Evolutionary conservation across 148 eudicot species (phyloP).

Genomic region (Arbutus unedo): DNA sequence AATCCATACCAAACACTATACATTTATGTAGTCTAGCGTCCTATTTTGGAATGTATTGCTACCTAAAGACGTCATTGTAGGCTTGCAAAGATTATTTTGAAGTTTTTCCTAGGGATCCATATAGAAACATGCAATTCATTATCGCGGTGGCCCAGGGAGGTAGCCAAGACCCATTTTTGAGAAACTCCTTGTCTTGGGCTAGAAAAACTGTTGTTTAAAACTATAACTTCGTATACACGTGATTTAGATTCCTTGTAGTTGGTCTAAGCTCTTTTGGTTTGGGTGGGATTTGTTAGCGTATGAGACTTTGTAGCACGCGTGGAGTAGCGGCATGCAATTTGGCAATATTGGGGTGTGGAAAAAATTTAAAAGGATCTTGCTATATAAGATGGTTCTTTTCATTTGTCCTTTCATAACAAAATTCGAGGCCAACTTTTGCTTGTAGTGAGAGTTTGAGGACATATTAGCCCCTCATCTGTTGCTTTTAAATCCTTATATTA

Average conservation of each 20-base stretch:
- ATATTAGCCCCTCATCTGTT: not conserved
- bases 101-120: too few species aligned
- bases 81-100: not conserved
- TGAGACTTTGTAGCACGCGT: not conserved
- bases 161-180: not conserved
- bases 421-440: not conserved
- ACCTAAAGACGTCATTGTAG: not conserved
- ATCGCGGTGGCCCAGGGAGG: conserved; percentile 1
- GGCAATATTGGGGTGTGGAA: not conserved
- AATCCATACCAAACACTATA: not conserved
- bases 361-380: too few species aligned
- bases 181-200: not conserved
- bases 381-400: not conserved
- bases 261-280: not conserved
- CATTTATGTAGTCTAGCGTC: not conserved
- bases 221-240: not conserved
- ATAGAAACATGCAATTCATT: not conserved
- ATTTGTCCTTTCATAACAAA: not conserved
- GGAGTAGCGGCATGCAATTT: conserved; percentile 1
- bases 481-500: not conserved
- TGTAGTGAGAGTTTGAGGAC: not conserved
- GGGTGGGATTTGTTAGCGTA: not conserved
- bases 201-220: not conserved
- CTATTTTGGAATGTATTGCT: not conserved
- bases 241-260: not conserved